Evolutionary conservation across 2,329 filamentous ascomycete genomes (phyloP).

Genomic region (Zasmidium cellare): DNA sequence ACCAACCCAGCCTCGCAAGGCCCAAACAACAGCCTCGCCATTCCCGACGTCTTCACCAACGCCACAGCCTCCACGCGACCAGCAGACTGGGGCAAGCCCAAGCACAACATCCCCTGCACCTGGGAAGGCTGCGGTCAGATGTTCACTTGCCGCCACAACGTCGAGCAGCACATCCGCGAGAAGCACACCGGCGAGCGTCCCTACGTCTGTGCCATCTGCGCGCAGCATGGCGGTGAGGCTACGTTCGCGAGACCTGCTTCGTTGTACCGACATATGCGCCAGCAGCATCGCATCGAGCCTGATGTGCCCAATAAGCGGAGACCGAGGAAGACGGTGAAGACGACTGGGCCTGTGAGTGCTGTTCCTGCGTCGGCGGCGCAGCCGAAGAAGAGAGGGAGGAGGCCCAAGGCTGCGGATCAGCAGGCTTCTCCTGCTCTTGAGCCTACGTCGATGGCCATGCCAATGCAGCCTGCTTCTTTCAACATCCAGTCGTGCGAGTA

Average conservation of each 20-base stretch:
- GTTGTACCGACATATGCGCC: constrained; percentile 9
- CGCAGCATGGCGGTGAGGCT: not conserved
- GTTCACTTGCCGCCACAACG: constrained; percentile 18
- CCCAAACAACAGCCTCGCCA: not conserved
- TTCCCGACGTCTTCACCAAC: not conserved
- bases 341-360: not conserved
- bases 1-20: not conserved
- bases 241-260: constrained; percentile 3
- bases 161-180: constrained; percentile 23
- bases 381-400: not conserved
- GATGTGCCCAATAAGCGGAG: not conserved
- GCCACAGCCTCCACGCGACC: not conserved
- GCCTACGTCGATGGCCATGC: not conserved
- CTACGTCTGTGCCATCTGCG: constrained; percentile 16
- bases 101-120: constrained; percentile 17
- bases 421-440: not conserved
- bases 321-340: not conserved
- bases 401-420: not conserved
- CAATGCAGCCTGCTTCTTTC: not conserved
- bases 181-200: constrained; percentile 20
- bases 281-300: constrained; percentile 1
- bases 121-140: constrained; percentile 12
- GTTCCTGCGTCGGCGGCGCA: not conserved
- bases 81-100: not conserved
- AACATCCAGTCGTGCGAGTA: not conserved